Evolutionary conservation across 1,284 basidiomycete species (phyloP).

Genomic region (Irpex sp.): DNA sequence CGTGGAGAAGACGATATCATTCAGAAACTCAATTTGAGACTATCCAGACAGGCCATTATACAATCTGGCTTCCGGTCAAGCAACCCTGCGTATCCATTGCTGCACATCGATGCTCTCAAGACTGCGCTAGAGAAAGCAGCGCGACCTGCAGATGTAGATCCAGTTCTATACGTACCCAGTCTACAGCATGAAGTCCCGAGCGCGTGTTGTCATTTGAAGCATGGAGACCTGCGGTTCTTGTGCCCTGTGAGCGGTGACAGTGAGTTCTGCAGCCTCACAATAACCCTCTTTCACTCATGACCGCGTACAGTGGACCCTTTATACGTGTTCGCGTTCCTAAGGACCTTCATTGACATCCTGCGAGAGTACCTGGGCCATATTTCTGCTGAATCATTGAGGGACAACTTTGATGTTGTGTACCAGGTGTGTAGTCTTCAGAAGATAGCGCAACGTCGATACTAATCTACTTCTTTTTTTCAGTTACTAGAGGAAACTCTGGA

Average conservation of each 20-base stretch:
- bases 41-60: constrained; percentile 76
- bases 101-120: constrained; percentile 86
- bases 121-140: constrained; percentile 59
- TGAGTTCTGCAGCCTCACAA: constrained; percentile 34
- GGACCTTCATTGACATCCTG: constrained; percentile 81
- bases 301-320: constrained; percentile 74
- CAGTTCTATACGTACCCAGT: constrained; percentile 63
- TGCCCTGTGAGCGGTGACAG: constrained; percentile 81
- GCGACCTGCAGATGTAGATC: constrained; percentile 57
- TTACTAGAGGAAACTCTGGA: constrained; percentile 95
- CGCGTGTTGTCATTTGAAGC: constrained; percentile 79
- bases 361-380: constrained; percentile 83
- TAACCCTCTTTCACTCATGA: constrained; percentile 8
- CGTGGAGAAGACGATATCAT: constrained; percentile 7
- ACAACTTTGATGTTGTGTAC: constrained; percentile 96
- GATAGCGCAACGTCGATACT: neutral
- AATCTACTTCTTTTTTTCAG: constrained; percentile 34
- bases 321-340: constrained; percentile 86
- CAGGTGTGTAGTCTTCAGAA: constrained; percentile 51
- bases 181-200: constrained; percentile 47
- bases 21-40: constrained; percentile 6
- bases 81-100: constrained; percentile 73
- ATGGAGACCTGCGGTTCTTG: constrained; percentile 74
- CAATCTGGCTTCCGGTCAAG: constrained; percentile 87
- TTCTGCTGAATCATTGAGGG: constrained; percentile 73